Conservation (phyloP, 306 rosid species). For the Prosopis cineraria region DNA sequence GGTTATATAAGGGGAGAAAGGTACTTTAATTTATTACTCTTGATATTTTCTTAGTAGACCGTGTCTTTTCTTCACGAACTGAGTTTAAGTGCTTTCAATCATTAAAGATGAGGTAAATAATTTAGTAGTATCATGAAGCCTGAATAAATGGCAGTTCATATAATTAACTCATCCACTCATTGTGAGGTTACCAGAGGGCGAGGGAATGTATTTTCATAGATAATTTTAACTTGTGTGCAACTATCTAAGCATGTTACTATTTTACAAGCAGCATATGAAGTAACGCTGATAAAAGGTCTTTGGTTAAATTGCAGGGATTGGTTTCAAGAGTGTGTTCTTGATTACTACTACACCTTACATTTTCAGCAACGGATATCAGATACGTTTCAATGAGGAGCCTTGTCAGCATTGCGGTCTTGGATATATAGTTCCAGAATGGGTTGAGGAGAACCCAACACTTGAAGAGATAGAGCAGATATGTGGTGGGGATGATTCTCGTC, state of each 20-base stretch:
- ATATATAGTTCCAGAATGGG: conserved; percentile 91
- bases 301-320: conserved; percentile 67
- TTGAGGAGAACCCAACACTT: conserved; percentile 58
- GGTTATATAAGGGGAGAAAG: conserved; percentile 94
- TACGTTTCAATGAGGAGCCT: conserved; percentile 68
- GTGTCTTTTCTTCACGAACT: not conserved
- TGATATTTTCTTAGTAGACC: not conserved
- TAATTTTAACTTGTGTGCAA: not conserved
- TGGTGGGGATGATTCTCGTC: conserved; percentile 46
- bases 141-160: not conserved
- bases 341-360: conserved; percentile 68
- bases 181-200: not conserved
- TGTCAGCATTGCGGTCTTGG: conserved; percentile 74
- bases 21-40: conserved; percentile 36
- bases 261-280: not conserved
- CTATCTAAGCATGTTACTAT: not conserved
- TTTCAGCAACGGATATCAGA: conserved; percentile 82
- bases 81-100: not conserved
- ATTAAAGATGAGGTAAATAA: not conserved
- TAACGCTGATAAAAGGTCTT: not conserved
- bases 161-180: not conserved
- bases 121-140: not conserved
- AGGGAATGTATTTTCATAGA: not conserved
- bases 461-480: conserved; percentile 49
- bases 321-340: conserved; percentile 88